Conservation (phyloP, 495 filamentous ascomycete genomes). For the Neurospora hispaniola region DNA sequence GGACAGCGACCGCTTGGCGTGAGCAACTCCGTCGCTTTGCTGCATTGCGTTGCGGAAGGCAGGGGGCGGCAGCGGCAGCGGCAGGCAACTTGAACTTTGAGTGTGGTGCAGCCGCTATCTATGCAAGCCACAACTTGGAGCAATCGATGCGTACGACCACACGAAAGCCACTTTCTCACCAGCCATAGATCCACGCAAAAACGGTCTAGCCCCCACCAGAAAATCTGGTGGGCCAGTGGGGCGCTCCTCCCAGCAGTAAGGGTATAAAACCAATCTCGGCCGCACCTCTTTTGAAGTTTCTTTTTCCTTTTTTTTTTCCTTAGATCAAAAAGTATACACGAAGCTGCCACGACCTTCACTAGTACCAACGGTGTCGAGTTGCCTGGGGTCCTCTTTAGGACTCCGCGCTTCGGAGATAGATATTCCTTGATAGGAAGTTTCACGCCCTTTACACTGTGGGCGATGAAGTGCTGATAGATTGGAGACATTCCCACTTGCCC, state of each 20-base stretch:
- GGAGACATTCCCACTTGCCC: slow-evolving; percentile 19
- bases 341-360: slow-evolving; percentile 43
- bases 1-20: not conserved
- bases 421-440: slow-evolving; percentile 44
- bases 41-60: not conserved
- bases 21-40: not conserved
- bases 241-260: not conserved
- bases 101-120: not conserved
- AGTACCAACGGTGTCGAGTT: slow-evolving; percentile 40
- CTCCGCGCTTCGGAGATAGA: slow-evolving; percentile 38
- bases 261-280: slow-evolving; percentile 2
- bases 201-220: not conserved
- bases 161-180: not conserved
- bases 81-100: not conserved
- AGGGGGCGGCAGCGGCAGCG: not conserved
- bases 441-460: slow-evolving; percentile 30
- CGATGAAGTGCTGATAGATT: slow-evolving; percentile 37
- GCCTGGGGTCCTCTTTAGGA: slow-evolving; percentile 31
- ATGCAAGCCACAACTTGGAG: not conserved
- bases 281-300: not conserved
- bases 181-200: not conserved
- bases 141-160: not conserved
- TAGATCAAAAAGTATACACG: slow-evolving; percentile 45
- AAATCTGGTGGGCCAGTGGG: not conserved
- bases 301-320: slow-evolving; percentile 22